These are phyloP conservation scores for Omphalea diandra DNA, from an alignment of 441 rosid species.

Conservation along the genomic window DNA sequence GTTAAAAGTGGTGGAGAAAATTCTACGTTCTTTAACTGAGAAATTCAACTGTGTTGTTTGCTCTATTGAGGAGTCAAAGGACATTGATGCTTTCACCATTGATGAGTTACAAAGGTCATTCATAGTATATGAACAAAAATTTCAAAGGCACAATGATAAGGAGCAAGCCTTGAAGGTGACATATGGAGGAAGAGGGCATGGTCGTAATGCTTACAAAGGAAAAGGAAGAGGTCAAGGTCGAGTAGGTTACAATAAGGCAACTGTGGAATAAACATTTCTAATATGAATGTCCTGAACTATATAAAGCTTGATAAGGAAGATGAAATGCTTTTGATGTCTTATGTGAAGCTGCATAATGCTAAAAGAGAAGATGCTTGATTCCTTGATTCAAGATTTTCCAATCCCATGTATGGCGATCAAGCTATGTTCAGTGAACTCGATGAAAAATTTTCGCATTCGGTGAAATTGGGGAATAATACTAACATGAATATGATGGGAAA, in stretches of 20 bases:
- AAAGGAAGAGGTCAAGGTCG: not conserved
- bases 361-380: not conserved
- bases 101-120: not conserved
- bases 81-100: not conserved
- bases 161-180: not conserved
- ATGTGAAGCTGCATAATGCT: not conserved
- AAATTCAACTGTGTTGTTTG: not conserved
- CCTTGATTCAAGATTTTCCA: no score
- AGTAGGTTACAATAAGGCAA: no score
- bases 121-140: not conserved
- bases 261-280: no score
- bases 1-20: slow-evolving; percentile 11
- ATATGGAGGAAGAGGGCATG: not conserved
- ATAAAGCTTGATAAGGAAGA: not conserved
- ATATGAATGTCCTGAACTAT: not conserved
- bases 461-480: not conserved
- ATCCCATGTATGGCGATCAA: not conserved
- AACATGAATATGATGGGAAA: not conserved
- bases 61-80: not conserved
- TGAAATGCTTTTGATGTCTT: not conserved
- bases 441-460: not conserved
- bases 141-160: not conserved
- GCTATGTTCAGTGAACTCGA: not conserved
- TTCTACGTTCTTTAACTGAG: slow-evolving; percentile 6
- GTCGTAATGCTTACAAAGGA: no score